These are phyloP conservation scores for Anacardium occidentale DNA, from an alignment of 345 rosid genomes.

Conservation along the genomic window DNA sequence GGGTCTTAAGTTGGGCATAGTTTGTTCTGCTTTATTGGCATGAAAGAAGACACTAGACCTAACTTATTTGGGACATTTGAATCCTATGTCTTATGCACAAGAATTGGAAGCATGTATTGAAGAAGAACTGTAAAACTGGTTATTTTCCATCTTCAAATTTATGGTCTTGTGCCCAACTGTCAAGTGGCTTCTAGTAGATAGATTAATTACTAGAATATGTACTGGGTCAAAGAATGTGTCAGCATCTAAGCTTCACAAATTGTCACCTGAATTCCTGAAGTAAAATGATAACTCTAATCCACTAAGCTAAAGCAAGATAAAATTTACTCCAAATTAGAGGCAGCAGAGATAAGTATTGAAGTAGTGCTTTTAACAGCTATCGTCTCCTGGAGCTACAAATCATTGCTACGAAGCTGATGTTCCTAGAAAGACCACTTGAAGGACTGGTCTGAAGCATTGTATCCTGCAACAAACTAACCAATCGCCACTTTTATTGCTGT, in stretches of 20 bases:
- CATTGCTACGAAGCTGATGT: neutral
- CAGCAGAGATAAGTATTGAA: neutral
- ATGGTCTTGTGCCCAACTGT: no score
- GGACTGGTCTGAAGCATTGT: neutral
- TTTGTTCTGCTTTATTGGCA: neutral
- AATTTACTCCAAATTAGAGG: no score
- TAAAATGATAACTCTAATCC: no score
- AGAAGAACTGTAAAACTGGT: neutral
- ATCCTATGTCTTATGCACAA: neutral
- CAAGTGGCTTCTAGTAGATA: no score
- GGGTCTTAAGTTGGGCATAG: neutral
- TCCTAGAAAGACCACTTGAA: neutral
- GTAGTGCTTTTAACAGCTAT: neutral
- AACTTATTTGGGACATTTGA: neutral
- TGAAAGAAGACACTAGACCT: neutral
- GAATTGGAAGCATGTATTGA: neutral
- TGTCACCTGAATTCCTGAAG: no score
- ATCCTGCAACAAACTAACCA: conserved; percentile 29
- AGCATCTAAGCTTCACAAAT: no score
- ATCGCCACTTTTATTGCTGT: no score
- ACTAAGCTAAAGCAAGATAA: no score
- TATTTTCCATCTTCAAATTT: no score
- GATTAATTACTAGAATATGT: no score
- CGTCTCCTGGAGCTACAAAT: neutral
- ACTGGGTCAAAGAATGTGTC: no score